Evolutionary conservation across 331 rosid species (phyloP), one percentile per base, ranked within the genome.

Genomic region (Erythrophleum ivorense): DNA sequence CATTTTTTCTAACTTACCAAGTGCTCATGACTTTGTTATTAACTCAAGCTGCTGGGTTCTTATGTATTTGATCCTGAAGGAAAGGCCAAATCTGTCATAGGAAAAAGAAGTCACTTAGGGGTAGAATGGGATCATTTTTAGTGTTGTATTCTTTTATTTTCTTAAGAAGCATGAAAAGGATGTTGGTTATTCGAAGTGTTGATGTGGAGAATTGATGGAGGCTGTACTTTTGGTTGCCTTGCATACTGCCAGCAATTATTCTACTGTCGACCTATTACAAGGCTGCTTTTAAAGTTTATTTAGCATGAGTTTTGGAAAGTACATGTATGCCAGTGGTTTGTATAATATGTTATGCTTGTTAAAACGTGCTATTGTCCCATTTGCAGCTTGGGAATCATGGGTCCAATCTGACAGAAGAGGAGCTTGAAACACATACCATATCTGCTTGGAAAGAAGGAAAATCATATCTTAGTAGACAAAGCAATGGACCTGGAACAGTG

Each of bases 371-470:
- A 71, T 77, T 63, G 69, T 76, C 64, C 59, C 72, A 81, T 86
- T 69, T 78, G 70, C 88, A 96, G 99, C 95, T 96, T 71, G 99
- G 99, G 87, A 96, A 87, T 89, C 95, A 89, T 69, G 98, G 97
- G 31, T 94, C 99, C 76, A 96, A 92, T 88, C 92, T 96, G 84
- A 93, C 99, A 5, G 97, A 96, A 80, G 98, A 96, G 86, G 99
- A 96, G 87, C 99, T 96, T 77, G 98, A 96, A 88, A 96, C 99
- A 52, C 99, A 96, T 86, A 90, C 97, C 40, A 91, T 96, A 88
- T 90, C 98, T 43, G 99, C 99, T 79, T 96, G 99, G 98, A 96
- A 96, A 88, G 98, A 91, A 82, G 98, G 94, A 81, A 96, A 96
- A 80, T 88, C 88, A 49, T 89, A 89, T 89, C 82, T 91, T 45